phyloP scores from a whole-genome alignment of 1,284 basidiomycete species.

The Ganoderma lingzhi region DNA sequence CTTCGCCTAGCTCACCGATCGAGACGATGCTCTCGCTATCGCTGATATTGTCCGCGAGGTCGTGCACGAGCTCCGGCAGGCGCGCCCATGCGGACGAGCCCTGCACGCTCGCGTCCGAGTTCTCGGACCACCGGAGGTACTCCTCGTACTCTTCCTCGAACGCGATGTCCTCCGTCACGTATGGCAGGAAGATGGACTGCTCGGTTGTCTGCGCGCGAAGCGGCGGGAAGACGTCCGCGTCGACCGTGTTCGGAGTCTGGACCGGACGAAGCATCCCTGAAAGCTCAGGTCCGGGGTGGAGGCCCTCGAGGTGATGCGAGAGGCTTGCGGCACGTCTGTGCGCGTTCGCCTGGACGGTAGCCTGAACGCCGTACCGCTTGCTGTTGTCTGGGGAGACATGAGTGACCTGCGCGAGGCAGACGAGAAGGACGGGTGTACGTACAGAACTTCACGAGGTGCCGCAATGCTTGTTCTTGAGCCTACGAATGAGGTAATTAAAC shows the following conservation, averaged over 20 bases:
- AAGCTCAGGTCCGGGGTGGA: slow-evolving; percentile 79
- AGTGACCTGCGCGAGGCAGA: slow-evolving; percentile 11
- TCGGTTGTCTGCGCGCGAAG: slow-evolving; percentile 84
- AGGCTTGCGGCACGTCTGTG: slow-evolving; percentile 83
- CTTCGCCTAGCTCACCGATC: slow-evolving; percentile 87
- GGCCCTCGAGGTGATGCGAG: slow-evolving; percentile 79
- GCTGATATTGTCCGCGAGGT: slow-evolving; percentile 83
- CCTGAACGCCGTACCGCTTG: slow-evolving; percentile 78
- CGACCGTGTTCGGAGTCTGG: slow-evolving; percentile 79
- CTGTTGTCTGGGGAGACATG: slow-evolving; percentile 68
- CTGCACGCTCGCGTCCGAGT: slow-evolving; percentile 49
- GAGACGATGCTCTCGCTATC: slow-evolving; percentile 91
- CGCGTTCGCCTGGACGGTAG: slow-evolving; percentile 61
- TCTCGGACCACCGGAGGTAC: slow-evolving; percentile 76
- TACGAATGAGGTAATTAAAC: slow-evolving; percentile 41
- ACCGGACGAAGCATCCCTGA: slow-evolving; percentile 76
- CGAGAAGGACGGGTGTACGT: slow-evolving; percentile 40
- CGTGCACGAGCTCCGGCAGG: slow-evolving; percentile 73
- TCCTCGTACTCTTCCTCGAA: slow-evolving; percentile 92
- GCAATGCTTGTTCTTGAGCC: slow-evolving; percentile 97
- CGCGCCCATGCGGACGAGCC: slow-evolving; percentile 79
- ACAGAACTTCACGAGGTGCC: slow-evolving; percentile 96
- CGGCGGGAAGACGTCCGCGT: slow-evolving; percentile 85
- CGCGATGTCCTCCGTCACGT: slow-evolving; percentile 85
- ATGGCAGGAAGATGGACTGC: slow-evolving; percentile 85